Evolutionary conservation across 164 flowering plant species (phyloP), one percentile per base, ranked within the genome.

Genomic region (Vitis riparia): DNA sequence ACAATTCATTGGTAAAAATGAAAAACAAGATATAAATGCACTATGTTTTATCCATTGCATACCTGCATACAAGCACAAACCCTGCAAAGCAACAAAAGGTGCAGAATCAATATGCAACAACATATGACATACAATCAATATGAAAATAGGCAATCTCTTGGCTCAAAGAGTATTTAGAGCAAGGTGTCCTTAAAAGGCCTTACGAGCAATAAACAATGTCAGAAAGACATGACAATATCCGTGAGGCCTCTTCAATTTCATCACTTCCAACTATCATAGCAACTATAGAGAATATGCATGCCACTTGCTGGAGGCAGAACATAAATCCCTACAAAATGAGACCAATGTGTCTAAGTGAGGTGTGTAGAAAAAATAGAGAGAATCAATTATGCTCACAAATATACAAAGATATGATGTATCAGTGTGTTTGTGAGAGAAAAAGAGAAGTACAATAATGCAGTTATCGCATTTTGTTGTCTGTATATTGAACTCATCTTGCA

Each of bases 401-500:
- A 7, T n/a, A 3, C 9, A 1, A 37, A n/a, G 5, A 9, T 37
- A 37, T 37, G 7, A 37, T 50, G 58, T n/a, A 27, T 13, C 8
- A 3, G 29, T 23, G 64, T 19, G 56, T 53, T 23, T 16, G 49
- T 30, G 62, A 17, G 66, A 51, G 66, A 48, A 65, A 17, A 62
- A 59, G 73, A 63, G 67, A 75, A 32, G 56, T 88, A 90, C 92
- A 75, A 90, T 87, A 17, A 90, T 88, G 88, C 92, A 88, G 79
- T 88, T 87, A 66, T 90, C 95, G 60, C 95, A 90, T 59, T 84
- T 69, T 15, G 92, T 88, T 63, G 91, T 88, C 73, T 85, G 90
- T 73, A 90, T 88, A 72, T 85, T 87, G 87, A 90, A 90, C 72
- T 90, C 91, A 73, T 90, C 95, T 81, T 88, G 94, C 84, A 90